phyloP scores from a whole-genome alignment of 257 asterid genomes.

The Jasminum sambac region DNA sequence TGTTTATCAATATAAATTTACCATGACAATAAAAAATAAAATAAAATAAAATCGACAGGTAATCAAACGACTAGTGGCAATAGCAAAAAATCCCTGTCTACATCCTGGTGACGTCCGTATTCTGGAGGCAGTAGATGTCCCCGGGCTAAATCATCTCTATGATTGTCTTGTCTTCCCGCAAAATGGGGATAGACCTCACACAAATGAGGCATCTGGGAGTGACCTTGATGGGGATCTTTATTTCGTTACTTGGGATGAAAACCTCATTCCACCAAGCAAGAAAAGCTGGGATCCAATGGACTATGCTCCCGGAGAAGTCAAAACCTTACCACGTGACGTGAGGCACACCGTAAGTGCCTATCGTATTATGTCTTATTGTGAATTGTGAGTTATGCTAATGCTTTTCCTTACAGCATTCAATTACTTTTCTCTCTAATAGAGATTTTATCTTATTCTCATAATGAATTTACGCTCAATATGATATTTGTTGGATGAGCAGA shows the following conservation, averaged over 20 bases:
- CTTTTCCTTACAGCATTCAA: background rate
- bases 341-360: constrained; percentile 47
- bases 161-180: constrained; percentile 93
- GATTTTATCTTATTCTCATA: background rate
- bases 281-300: constrained; percentile 86
- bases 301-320: constrained; percentile 57
- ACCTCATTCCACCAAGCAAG: constrained; percentile 85
- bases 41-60: constrained; percentile 56
- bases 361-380: constrained; percentile 8
- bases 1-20: no score
- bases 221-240: constrained; percentile 94
- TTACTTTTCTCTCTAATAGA: background rate
- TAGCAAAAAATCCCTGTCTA: constrained; percentile 93
- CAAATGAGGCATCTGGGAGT: constrained; percentile 96
- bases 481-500: background rate
- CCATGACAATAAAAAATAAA: constrained; percentile 3
- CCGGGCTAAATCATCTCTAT: constrained; percentile 58
- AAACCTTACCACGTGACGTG: constrained; percentile 46
- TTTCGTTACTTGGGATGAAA: constrained; percentile 92
- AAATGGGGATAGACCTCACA: constrained; percentile 84
- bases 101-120: constrained; percentile 96
- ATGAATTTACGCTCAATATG: background rate
- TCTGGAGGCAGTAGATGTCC: constrained; percentile 76
- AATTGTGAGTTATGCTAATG: background rate
- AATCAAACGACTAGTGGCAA: constrained; percentile 63